Evolutionary conservation across 2,329 filamentous ascomycete genomes (phyloP).

Genomic region (Aspergillus sp.): DNA sequence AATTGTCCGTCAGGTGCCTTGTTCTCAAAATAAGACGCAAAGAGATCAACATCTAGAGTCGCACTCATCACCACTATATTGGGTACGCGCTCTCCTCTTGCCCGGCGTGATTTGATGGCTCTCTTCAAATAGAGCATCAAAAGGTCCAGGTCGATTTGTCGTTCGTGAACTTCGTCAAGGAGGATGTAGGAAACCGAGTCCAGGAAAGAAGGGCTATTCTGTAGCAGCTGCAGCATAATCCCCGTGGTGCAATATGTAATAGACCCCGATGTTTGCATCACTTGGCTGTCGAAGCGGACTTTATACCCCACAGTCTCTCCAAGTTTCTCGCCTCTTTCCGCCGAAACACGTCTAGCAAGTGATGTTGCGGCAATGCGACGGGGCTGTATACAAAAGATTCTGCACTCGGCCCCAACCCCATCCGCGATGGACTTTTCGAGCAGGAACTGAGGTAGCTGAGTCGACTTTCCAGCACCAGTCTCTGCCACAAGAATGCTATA

Average conservation of each 20-base stretch:
- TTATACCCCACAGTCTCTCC: constrained; percentile 40
- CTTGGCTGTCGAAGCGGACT: constrained; percentile 35
- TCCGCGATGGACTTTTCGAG: constrained; percentile 40
- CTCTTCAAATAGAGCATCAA: constrained; percentile 40
- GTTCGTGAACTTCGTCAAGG: constrained; percentile 47
- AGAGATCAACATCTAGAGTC: constrained; percentile 39
- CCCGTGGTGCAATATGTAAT: constrained; percentile 46
- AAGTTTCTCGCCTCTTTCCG: constrained; percentile 37
- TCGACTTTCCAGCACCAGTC: constrained; percentile 42
- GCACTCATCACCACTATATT: constrained; percentile 45
- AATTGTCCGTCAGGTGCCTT: constrained; percentile 19
- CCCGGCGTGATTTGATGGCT: constrained; percentile 28
- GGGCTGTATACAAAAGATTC: constrained; percentile 45
- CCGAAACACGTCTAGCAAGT: constrained; percentile 40
- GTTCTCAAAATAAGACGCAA: constrained; percentile 38
- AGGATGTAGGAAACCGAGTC: constrained; percentile 41
- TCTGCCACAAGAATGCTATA: constrained; percentile 42
- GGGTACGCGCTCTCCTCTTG: constrained; percentile 26
- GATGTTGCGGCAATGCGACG: constrained; percentile 42
- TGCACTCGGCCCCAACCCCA: constrained; percentile 36
- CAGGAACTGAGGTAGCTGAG: constrained; percentile 48
- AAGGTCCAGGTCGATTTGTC: constrained; percentile 40
- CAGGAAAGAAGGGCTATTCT: constrained; percentile 30
- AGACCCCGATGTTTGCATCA: constrained; percentile 26
- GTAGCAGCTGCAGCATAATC: constrained; percentile 40